These are phyloP conservation scores for Eurotiales sp. DNA, from an alignment of 2,329 filamentous ascomycete genomes.

Conservation along the genomic window DNA sequence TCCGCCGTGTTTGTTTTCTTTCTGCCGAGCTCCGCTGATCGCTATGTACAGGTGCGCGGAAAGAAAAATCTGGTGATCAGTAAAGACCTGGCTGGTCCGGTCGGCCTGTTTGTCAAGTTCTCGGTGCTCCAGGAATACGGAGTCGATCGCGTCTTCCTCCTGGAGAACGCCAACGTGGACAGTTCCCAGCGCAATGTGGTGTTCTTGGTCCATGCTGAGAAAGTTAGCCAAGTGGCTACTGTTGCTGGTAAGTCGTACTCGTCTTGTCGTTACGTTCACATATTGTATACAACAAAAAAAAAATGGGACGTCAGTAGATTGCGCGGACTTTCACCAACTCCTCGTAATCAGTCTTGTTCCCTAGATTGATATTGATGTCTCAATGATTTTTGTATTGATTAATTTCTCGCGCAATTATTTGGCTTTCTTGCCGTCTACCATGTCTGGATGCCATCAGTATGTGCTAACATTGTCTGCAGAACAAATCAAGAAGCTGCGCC, in stretches of 20 bases:
- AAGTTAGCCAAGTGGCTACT: conserved; percentile 72
- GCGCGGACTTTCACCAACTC: conserved; percentile 51
- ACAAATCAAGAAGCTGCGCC: conserved; percentile 85
- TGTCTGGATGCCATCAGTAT: conserved; percentile 51
- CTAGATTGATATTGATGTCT: conserved; percentile 38
- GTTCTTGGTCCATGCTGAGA: conserved; percentile 89
- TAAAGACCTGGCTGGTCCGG: conserved; percentile 79
- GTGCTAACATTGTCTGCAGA: conserved; percentile 63
- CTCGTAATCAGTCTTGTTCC: conserved; percentile 57
- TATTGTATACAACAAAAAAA: conserved; percentile 6
- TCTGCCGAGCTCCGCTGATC: conserved; percentile 28
- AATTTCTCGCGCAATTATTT: conserved; percentile 36
- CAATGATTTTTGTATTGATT: conserved; percentile 14
- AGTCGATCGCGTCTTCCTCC: conserved; percentile 93
- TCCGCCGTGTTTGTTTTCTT: conserved; percentile 23
- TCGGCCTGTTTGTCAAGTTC: conserved; percentile 91
- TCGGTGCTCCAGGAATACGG: conserved; percentile 95
- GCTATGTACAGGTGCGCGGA: conserved; percentile 72
- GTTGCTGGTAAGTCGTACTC: conserved; percentile 86
- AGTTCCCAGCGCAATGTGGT: conserved; percentile 92
- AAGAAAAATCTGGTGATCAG: conserved; percentile 99
- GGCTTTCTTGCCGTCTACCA: conserved; percentile 36
- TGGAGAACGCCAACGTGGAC: conserved; percentile 94
- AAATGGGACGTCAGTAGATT: conserved; percentile 57
- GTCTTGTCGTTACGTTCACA: conserved; percentile 17